Percentiles rank a stretch among this genome's conserved stretches.
These are phyloP conservation scores for Botryobasidium botryosum DNA, from an alignment of 768 basidiomycete species.

Conservation along the genomic window DNA sequence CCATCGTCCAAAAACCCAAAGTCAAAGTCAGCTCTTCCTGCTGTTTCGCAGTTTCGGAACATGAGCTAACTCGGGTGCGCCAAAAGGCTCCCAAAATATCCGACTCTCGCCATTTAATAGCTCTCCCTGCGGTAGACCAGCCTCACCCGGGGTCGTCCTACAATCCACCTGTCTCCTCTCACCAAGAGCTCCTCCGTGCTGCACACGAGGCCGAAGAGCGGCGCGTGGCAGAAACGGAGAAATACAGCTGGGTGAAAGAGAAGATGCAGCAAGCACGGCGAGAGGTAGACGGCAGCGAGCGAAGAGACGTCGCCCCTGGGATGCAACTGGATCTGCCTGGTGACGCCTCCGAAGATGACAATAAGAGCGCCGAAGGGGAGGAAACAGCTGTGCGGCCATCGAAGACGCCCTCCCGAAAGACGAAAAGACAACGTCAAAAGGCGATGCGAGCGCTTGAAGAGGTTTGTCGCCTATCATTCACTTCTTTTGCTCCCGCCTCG, in stretches of 20 bases:
- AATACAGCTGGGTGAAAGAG: constrained; percentile 34
- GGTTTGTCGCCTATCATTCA: constrained; percentile 18
- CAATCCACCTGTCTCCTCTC: constrained; percentile 62
- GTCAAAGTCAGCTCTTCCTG: constrained; percentile 33
- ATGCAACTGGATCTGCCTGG: constrained; percentile 44
- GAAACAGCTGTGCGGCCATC: constrained; percentile 9
- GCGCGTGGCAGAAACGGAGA: constrained; percentile 35
- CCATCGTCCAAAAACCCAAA: constrained; percentile 22
- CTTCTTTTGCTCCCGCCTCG: not conserved
- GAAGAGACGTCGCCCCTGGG: constrained; percentile 32
- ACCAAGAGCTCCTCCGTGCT: constrained; percentile 48
- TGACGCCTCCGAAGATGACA: constrained; percentile 13
- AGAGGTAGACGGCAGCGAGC: constrained; percentile 19
- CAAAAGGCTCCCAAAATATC: not conserved
- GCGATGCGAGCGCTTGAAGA: constrained; percentile 46
- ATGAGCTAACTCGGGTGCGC: not conserved
- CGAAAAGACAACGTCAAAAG: constrained; percentile 50
- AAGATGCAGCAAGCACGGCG: constrained; percentile 37
- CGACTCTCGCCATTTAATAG: constrained; percentile 26
- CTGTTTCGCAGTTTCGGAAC: not conserved
- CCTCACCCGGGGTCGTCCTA: constrained; percentile 82
- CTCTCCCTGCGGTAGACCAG: constrained; percentile 43
- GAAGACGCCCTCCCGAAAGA: constrained; percentile 27
- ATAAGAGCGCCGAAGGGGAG: constrained; percentile 17
- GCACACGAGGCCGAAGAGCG: constrained; percentile 53